These are phyloP conservation scores for Adansonia digitata DNA, from an alignment of 345 rosid species.

Conservation along the genomic window DNA sequence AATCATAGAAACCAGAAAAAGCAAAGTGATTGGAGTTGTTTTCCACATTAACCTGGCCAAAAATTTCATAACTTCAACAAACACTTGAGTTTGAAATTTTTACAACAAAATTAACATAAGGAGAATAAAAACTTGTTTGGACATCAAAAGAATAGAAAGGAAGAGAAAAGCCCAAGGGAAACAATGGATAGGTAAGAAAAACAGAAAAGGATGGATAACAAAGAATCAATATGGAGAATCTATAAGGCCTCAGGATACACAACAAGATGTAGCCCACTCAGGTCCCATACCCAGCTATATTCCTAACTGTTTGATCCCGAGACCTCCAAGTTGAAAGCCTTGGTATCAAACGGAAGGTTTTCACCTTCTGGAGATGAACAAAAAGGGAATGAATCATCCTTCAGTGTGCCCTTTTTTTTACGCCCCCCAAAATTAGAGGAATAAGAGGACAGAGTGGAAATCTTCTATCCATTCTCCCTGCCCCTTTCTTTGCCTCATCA, in stretches of 20 bases:
- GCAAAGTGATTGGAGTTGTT: slow-evolving; percentile 86
- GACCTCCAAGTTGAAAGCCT: not conserved
- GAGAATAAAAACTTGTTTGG: not conserved
- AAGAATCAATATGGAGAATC: not conserved
- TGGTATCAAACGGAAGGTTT: not conserved
- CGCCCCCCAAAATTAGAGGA: no score
- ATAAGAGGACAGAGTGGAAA: no score
- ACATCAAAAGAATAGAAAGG: not conserved
- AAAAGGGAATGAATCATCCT: not conserved
- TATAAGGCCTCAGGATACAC: not conserved
- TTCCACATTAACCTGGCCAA: slow-evolving; percentile 91
- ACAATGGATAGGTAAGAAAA: not conserved
- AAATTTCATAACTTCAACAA: slow-evolving; percentile 10
- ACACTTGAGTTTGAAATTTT: not conserved
- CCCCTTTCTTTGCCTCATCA: no score
- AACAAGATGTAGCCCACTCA: not conserved
- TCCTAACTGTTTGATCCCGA: not conserved
- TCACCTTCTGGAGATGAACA: not conserved
- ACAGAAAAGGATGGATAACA: not conserved
- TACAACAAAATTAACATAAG: not conserved
- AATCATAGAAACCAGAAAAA: slow-evolving; percentile 73
- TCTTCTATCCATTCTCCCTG: no score
- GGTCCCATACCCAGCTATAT: not conserved
- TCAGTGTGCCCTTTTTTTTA: no score
- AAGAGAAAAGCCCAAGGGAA: not conserved